Evolutionary conservation across 139 green algal species (phyloP).

Genomic region (Chlamydomonas applanata): DNA sequence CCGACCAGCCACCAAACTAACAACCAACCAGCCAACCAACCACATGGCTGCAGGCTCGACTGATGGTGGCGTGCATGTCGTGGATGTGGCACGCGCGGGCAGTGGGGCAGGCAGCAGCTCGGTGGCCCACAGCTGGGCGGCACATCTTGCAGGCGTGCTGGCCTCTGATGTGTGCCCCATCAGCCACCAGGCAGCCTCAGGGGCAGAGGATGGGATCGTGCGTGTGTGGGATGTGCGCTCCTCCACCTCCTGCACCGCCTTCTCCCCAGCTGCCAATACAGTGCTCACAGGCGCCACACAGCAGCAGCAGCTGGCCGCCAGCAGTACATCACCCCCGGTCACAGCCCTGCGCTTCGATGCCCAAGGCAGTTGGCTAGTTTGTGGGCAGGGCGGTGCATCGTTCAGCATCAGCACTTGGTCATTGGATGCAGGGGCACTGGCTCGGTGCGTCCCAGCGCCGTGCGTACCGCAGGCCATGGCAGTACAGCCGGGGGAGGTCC

Average conservation of each 20-base stretch:
- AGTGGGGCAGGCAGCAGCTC: neutral
- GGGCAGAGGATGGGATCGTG: slow-evolving; percentile 1
- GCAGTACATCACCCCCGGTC: neutral
- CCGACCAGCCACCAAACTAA: too few species aligned
- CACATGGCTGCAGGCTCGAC: neutral
- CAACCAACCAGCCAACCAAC: too few species aligned
- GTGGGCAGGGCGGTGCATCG: neutral
- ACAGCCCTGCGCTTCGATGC: neutral
- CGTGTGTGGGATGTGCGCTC: neutral
- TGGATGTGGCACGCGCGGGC: neutral
- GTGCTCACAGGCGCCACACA: too few species aligned
- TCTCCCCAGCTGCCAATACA: too few species aligned
- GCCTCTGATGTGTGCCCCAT: neutral
- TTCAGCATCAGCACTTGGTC: neutral
- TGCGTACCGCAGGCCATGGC: slow-evolving; percentile 10
- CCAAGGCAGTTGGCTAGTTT: neutral
- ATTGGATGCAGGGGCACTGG: neutral
- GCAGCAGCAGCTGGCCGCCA: neutral
- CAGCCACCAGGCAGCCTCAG: neutral
- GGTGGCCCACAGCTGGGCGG: slow-evolving; percentile 4
- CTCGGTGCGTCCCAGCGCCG: neutral
- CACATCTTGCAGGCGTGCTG: neutral
- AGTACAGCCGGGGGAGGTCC: slow-evolving; percentile 17
- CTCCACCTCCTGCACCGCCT: neutral
- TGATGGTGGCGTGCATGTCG: neutral